Base-by-base conservation (phyloP, 106 monocot genomes). In the Alisma plantagoaquatica region DNA sequence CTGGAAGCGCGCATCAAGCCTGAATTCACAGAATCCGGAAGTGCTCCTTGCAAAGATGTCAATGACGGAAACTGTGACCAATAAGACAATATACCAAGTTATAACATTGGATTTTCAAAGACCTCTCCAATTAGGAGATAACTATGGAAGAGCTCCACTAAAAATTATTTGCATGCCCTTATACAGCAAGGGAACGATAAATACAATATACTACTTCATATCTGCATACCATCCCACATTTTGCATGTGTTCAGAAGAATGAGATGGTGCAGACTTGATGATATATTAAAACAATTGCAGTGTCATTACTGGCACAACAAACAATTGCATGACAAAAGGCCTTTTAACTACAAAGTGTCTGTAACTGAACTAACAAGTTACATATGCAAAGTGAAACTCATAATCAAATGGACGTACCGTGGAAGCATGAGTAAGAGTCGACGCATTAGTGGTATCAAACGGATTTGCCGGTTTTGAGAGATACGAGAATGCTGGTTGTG, bases 401-500 rank as follows among this genome's bases (percentile, higher is more conserved):
- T 1, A 33, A 46, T 41, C 18, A 15, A 20, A 1, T 7, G 3
- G 31, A 9, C 65, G 56, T 81, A 92, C 92, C 70, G 59, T 64
- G 41, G 70, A 29, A 33, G 70, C 55, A 44, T 79, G 79, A 49
- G 33, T 22, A 62, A 68, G 29, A 57, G 60, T 59, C 38, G 78
- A 43, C n/a, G 76, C 76, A 53, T 54, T 64, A 14, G 51, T 67
- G 43, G 76, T 11, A 73, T 92, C 86, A 77, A 92, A 92, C 54
- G 92, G 92, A 42, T 92, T 92, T 26, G 57, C 57, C 47, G 86
- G 70, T 50, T 47, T 86, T 49, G 72, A 19, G 45, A 70, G 33
- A 21, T 67, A 70, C 5, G 75, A 63, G 51, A 46, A 75, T 27
- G 77, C 46, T 43, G 72, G 72, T 75, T 73, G 61, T 54, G 61